Conservation (phyloP, 164 flowering plant species). For the Nymphaea colorata region DNA sequence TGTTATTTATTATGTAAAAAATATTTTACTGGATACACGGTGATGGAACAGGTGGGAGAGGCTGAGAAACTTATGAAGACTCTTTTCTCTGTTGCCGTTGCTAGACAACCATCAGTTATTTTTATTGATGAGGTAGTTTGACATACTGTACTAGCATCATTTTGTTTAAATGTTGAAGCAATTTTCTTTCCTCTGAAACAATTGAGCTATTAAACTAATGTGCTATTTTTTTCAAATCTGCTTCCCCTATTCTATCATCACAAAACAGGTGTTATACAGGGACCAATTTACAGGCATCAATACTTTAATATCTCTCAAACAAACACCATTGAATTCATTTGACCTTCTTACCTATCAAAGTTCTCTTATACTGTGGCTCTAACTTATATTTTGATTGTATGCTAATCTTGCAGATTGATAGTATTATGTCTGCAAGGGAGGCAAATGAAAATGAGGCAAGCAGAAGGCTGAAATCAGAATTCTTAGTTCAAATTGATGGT, state of each 20-base stretch:
- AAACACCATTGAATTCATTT: too few relatives aligned
- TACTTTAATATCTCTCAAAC: too few relatives aligned
- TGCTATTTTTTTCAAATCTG: too few relatives aligned
- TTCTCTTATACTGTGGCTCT: not conserved
- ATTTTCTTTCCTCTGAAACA: too few relatives aligned
- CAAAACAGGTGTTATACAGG: too few relatives aligned
- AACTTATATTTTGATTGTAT: not conserved
- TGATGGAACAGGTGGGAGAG: conserved; percentile 72
- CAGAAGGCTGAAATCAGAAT: conserved; percentile 96
- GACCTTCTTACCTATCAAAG: too few relatives aligned
- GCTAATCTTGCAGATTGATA: conserved; percentile 60
- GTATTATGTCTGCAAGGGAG: conserved; percentile 84
- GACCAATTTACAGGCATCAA: too few relatives aligned
- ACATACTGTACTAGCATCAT: too few relatives aligned
- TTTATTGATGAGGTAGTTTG: conserved; percentile 85
- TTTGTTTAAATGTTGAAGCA: too few relatives aligned
- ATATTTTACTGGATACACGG: not conserved
- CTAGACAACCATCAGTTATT: conserved; percentile 92
- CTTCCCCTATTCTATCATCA: too few relatives aligned
- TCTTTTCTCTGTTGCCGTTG: conserved; percentile 86
- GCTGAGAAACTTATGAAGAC: conserved; percentile 96
- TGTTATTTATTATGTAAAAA: too few relatives aligned
- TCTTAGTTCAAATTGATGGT: conserved; percentile 95
- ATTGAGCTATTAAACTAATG: too few relatives aligned
- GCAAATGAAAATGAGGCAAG: conserved; percentile 93